Percentiles rank a stretch among this genome's conserved stretches.
Evolutionary conservation across 768 basidiomycete species (phyloP).

Genomic region (Glaciozyma antarctica): DNA sequence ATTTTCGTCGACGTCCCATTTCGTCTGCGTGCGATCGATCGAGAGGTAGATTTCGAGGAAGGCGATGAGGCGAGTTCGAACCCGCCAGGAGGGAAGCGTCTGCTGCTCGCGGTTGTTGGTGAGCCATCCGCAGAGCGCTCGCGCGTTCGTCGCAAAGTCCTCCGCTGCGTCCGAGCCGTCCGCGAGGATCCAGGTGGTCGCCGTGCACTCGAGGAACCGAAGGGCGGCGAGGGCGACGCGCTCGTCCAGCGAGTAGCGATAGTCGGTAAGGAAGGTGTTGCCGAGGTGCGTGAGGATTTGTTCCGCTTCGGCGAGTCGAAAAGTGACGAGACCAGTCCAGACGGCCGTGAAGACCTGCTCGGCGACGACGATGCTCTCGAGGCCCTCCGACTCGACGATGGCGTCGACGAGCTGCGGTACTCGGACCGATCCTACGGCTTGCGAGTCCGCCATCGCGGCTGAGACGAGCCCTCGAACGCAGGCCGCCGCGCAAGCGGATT

Average conservation of each 20-base stretch:
- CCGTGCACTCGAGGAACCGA: conserved; percentile 57
- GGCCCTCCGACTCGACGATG: conserved; percentile 40
- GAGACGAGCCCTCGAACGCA: conserved; percentile 18
- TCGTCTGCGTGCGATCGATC: conserved; percentile 49
- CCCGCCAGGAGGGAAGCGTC: conserved; percentile 54
- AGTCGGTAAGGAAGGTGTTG: conserved; percentile 46
- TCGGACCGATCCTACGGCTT: conserved; percentile 24
- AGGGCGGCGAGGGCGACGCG: conserved; percentile 50
- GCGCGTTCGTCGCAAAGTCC: conserved; percentile 46
- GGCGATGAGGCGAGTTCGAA: conserved; percentile 49
- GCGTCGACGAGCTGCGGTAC: conserved; percentile 34
- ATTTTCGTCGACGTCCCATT: conserved; percentile 43
- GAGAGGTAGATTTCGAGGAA: conserved; percentile 60
- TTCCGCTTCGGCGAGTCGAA: conserved; percentile 50
- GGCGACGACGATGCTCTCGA: conserved; percentile 51
- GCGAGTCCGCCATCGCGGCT: conserved; percentile 25
- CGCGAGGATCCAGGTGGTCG: conserved; percentile 51
- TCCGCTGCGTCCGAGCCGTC: conserved; percentile 30
- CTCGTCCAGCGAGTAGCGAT: conserved; percentile 52
- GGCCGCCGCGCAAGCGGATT: not conserved
- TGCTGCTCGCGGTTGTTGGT: conserved; percentile 43
- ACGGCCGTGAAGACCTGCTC: conserved; percentile 53
- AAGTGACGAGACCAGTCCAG: conserved; percentile 48
- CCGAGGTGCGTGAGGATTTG: conserved; percentile 51
- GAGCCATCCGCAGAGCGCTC: conserved; percentile 51